Base-by-base conservation (phyloP, 2,329 filamentous ascomycete genomes). In the Domatiomyces globalis region DNA sequence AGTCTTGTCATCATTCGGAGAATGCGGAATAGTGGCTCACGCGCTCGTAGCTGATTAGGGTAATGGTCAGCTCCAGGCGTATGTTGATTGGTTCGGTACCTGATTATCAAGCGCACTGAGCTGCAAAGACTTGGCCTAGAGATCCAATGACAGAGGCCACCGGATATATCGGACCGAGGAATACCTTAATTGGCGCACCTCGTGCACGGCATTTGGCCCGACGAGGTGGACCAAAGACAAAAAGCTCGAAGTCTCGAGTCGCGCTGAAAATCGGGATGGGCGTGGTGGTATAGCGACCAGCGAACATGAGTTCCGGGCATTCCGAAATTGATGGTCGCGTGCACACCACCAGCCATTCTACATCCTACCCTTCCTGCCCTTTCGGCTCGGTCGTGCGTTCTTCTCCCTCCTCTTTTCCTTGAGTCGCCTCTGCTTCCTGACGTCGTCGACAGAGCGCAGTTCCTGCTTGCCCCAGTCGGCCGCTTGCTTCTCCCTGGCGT, bases 381-480 rank as follows among this genome's bases (percentile, higher is more conserved):
- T 54, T 44, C 53, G 49, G 20, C 52, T 55, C 9, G 88, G 88
- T 62, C 90, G 74, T 7, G 86, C 89, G 67, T 95, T 96, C 80
- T 98, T 96, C 64, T 84, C 84, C 66, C 73, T 81, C 65, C 79
- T 80, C 70, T 77, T 79, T 72, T 94, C 84, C 73, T 85, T 77
- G 63, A 87, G 64, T 66, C 82, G 81, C 63, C 92, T 78, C 55
- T 83, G 80, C 75, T 88, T 94, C 62, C 85, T 79, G 59, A 96
- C 87, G 65, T 95, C 88, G 45, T 90, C 82, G 51, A 80, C 80
- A 52, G 78, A 84, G 73, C 84, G 87, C 63, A 43, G 60, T 61
- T 33, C 63, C 62, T 52, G 52, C 49, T 48, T 43, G 46, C 50
- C 3, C 39, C 49, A 4, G 25, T 29, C 36, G 51, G 52, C 56